Evolutionary conservation across 1,284 basidiomycete genomes (phyloP).

Genomic region (Amylostereum areolatum): DNA sequence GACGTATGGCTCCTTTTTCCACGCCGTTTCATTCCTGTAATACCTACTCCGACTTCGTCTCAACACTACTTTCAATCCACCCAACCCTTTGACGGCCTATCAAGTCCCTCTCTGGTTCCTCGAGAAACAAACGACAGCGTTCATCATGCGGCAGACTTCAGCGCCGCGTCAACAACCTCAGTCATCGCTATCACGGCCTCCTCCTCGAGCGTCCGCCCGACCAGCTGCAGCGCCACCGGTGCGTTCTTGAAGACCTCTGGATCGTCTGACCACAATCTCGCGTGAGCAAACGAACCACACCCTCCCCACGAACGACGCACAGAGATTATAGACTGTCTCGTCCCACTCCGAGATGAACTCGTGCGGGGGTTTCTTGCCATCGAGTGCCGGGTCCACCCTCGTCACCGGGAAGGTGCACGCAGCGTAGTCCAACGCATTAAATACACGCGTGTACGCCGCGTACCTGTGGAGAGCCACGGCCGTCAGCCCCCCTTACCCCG

Average conservation of each 20-base stretch:
- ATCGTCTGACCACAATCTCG: constrained; percentile 38
- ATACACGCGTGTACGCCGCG: constrained; percentile 52
- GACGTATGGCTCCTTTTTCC: no score
- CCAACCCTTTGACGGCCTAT: no score
- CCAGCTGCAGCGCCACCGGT: constrained; percentile 65
- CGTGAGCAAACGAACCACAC: not conserved
- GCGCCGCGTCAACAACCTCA: constrained; percentile 47
- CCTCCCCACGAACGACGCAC: constrained; percentile 30
- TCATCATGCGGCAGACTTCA: constrained; percentile 40
- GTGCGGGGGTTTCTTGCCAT: constrained; percentile 35
- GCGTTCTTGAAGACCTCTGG: constrained; percentile 50
- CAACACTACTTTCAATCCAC: no score
- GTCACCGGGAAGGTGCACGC: constrained; percentile 65
- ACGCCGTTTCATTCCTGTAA: no score
- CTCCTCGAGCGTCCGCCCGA: constrained; percentile 68
- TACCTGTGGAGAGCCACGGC: constrained; percentile 23
- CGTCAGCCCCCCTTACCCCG: not conserved
- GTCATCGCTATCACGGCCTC: constrained; percentile 63
- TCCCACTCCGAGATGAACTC: constrained; percentile 43
- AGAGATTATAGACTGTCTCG: constrained; percentile 43
- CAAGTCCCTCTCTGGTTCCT: no score
- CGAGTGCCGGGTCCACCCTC: constrained; percentile 43
- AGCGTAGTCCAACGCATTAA: constrained; percentile 68
- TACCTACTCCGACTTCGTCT: no score
- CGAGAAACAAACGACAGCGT: constrained; percentile 28